These are phyloP conservation scores for Penicillium rolfsii DNA, from an alignment of 2,329 filamentous ascomycete genomes.

Conservation along the genomic window DNA sequence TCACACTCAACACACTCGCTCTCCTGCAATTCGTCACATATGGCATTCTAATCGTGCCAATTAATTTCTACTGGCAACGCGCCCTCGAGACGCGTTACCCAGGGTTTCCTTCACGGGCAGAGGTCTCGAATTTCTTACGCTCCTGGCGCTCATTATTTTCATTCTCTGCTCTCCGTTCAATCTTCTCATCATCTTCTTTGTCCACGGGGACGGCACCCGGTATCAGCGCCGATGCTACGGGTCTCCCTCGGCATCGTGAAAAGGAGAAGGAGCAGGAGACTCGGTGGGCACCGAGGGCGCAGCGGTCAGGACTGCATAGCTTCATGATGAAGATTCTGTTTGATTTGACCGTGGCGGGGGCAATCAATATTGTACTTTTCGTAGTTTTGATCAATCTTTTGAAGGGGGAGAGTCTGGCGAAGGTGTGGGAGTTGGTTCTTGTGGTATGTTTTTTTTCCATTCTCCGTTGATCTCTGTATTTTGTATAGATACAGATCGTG, in stretches of 20 bases:
- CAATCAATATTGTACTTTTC: conserved; percentile 61
- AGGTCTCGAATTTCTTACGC: conserved; percentile 22
- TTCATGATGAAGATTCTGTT: conserved; percentile 59
- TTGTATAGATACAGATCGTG: neutral
- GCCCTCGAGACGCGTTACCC: conserved; percentile 77
- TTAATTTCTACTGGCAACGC: conserved; percentile 85
- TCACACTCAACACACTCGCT: conserved; percentile 66
- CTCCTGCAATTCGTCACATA: conserved; percentile 79
- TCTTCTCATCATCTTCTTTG: conserved; percentile 10
- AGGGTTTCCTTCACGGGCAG: conserved; percentile 54
- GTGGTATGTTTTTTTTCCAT: conserved; percentile 33
- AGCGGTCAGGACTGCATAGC: conserved; percentile 48
- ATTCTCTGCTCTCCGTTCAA: conserved; percentile 17
- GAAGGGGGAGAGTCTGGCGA: conserved; percentile 35
- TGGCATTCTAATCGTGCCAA: conserved; percentile 72
- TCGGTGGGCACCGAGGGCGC: conserved; percentile 24
- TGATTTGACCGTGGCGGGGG: conserved; percentile 60
- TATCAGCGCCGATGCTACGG: conserved; percentile 5
- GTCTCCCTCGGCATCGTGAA: conserved; percentile 24
- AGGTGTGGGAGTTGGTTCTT: conserved; percentile 35
- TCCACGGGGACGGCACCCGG: neutral
- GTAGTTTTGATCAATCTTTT: conserved; percentile 57
- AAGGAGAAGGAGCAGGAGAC: conserved; percentile 29
- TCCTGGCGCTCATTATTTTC: conserved; percentile 16
- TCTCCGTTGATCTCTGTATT: neutral